Evolutionary conservation across 495 filamentous ascomycete species (phyloP).

Genomic region (Chaetomium cochliodes): DNA sequence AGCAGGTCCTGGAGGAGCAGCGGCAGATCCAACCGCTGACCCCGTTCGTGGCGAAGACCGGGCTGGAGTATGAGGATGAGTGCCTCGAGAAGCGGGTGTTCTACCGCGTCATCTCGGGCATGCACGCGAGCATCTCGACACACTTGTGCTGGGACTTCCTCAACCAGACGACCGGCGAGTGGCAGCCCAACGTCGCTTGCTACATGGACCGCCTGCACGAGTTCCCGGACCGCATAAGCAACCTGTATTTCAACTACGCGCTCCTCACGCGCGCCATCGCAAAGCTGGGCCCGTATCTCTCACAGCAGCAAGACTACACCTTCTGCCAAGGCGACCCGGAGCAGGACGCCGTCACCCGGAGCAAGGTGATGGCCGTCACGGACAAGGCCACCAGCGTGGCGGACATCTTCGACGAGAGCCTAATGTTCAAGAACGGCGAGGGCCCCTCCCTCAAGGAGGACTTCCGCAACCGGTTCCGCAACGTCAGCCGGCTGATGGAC

Average conservation of each 20-base stretch:
- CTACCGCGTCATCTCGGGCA: constrained; percentile 89
- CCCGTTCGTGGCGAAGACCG: constrained; percentile 50
- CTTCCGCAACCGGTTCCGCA: constrained; percentile 95
- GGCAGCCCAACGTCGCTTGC: constrained; percentile 89
- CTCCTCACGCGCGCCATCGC: constrained; percentile 83
- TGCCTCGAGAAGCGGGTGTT: constrained; percentile 98
- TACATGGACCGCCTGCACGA: constrained; percentile 80
- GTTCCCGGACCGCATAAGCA: constrained; percentile 88
- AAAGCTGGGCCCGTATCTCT: constrained; percentile 82
- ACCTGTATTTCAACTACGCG: constrained; percentile 98
- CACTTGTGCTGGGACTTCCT: constrained; percentile 96
- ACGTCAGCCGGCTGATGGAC: constrained; percentile 95
- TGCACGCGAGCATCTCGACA: constrained; percentile 95
- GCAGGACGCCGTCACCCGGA: constrained; percentile 76
- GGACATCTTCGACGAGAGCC: constrained; percentile 85
- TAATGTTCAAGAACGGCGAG: constrained; percentile 84
- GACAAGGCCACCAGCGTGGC: constrained; percentile 63
- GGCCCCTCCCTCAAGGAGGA: constrained; percentile 83
- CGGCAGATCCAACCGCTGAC: constrained; percentile 51
- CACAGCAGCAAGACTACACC: constrained; percentile 61
- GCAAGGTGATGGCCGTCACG: constrained; percentile 72
- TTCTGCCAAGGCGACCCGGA: constrained; percentile 84
- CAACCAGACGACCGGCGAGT: constrained; percentile 91
- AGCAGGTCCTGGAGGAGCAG: constrained; percentile 54
- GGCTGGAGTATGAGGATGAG: constrained; percentile 76